A percentile compares a stretch with the other conserved stretches of the same genome.
Conservation (phyloP, 192 early-diverging fungal genomes). For the Funneliformis geosporum region DNA sequence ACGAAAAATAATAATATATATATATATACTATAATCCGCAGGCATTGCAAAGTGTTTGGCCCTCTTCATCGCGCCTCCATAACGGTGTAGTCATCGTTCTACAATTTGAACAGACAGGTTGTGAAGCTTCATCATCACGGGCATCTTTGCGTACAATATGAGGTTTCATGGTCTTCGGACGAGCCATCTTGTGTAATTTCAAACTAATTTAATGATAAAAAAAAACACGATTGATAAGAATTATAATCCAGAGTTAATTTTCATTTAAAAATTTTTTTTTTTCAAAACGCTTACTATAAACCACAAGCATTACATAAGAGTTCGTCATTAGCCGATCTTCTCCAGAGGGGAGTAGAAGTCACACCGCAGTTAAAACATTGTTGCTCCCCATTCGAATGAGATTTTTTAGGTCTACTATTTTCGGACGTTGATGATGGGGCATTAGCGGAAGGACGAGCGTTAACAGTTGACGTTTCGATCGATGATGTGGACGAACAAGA, state of each 20-base stretch:
- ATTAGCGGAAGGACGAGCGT: not conserved
- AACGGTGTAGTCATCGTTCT: constrained; percentile 85
- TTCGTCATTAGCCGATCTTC: constrained; percentile 81
- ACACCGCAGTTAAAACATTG: constrained; percentile 64
- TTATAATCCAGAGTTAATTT: too few species aligned
- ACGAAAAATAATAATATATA: not conserved
- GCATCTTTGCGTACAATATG: constrained; percentile 63
- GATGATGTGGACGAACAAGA: not conserved
- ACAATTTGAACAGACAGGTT: constrained; percentile 71
- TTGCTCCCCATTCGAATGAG: constrained; percentile 30
- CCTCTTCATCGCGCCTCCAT: constrained; percentile 79
- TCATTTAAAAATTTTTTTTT: too few species aligned
- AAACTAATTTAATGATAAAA: constrained; percentile 33
- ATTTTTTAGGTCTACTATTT: constrained; percentile 15
- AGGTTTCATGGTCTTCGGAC: constrained; percentile 80
- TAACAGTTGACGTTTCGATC: not conserved
- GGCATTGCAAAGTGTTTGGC: constrained; percentile 48
- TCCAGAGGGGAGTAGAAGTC: constrained; percentile 92
- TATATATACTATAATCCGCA: constrained; percentile 58
- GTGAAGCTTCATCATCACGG: constrained; percentile 43
- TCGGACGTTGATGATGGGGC: not conserved
- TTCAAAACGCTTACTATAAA: constrained; percentile 67
- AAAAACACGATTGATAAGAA: not conserved
- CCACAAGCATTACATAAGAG: constrained; percentile 97
- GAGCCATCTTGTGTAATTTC: constrained; percentile 82